These are phyloP conservation scores for Fusarium citri DNA, from an alignment of 2,329 filamentous ascomycete genomes.

Conservation along the genomic window DNA sequence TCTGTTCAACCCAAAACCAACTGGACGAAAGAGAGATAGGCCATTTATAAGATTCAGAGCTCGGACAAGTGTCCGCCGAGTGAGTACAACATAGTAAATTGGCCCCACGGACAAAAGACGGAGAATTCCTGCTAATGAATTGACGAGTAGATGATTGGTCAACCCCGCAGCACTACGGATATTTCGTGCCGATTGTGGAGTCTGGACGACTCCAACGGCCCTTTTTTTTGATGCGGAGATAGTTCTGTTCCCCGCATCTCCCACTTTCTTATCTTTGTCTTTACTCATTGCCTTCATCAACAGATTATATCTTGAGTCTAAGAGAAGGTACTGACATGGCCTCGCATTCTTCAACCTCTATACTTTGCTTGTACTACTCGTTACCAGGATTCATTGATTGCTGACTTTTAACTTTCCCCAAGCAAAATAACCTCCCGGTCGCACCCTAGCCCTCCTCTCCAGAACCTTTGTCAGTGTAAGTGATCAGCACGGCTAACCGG, in stretches of 20 bases:
- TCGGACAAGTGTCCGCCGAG: not conserved
- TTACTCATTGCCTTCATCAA: not conserved
- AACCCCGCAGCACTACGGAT: conserved; percentile 11
- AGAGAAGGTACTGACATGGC: too few relatives aligned
- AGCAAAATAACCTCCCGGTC: not conserved
- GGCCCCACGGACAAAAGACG: not conserved
- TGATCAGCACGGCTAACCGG: conserved; percentile 9
- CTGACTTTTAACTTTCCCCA: not conserved
- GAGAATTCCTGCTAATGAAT: not conserved
- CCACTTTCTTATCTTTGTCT: not conserved
- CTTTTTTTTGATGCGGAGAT: conserved; percentile 2
- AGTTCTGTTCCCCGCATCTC: not conserved
- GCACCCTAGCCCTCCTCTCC: not conserved
- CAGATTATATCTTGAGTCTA: not conserved
- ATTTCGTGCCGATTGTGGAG: conserved; percentile 24
- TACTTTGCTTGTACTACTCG: too few relatives aligned
- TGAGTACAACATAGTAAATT: not conserved
- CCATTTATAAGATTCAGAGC: conserved; percentile 1
- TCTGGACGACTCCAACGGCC: not conserved
- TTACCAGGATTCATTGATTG: too few relatives aligned
- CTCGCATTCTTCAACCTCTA: too few relatives aligned
- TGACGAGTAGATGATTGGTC: not conserved
- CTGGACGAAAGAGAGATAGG: too few relatives aligned
- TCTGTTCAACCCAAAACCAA: too few relatives aligned
- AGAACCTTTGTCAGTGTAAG: not conserved